Evolutionary conservation across 352 stramenopile genomes (phyloP).

Genomic region (Phytophthora tubulina): DNA sequence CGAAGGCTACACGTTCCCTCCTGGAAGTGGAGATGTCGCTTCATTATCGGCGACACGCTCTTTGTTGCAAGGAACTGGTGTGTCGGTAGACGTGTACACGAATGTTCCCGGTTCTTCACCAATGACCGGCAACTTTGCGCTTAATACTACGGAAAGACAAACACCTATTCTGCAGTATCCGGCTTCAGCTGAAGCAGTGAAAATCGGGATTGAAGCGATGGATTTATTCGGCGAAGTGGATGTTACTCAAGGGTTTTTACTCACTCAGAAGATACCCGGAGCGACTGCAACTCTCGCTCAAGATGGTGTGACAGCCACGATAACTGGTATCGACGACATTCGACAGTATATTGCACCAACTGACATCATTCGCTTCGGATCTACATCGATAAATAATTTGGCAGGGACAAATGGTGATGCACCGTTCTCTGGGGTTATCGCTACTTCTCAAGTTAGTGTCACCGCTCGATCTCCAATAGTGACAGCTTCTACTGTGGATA

Average conservation of each 20-base stretch:
- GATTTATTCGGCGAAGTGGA: slow-evolving; percentile 81
- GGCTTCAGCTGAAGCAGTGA: slow-evolving; percentile 64
- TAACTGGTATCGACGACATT: slow-evolving; percentile 68
- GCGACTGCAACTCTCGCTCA: slow-evolving; percentile 62
- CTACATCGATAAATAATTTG: slow-evolving; percentile 48
- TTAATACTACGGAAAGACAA: slow-evolving; percentile 49
- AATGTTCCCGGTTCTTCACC: slow-evolving; percentile 59
- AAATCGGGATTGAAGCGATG: slow-evolving; percentile 83
- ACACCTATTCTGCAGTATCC: slow-evolving; percentile 70
- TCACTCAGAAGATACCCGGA: slow-evolving; percentile 66
- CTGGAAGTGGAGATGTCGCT: slow-evolving; percentile 82
- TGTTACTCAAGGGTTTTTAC: slow-evolving; percentile 57
- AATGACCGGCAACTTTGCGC: slow-evolving; percentile 59
- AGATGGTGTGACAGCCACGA: slow-evolving; percentile 57
- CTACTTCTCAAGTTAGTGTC: slow-evolving; percentile 63
- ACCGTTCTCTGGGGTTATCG: slow-evolving; percentile 55
- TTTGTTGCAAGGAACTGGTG: slow-evolving; percentile 52
- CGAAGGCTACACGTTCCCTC: slow-evolving; percentile 74
- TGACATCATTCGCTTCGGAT: slow-evolving; percentile 75
- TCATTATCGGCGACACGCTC: slow-evolving; percentile 49
- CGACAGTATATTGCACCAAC: slow-evolving; percentile 68
- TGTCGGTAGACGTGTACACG: slow-evolving; percentile 65
- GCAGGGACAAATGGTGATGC: slow-evolving; percentile 73
- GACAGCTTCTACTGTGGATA: slow-evolving; percentile 21
- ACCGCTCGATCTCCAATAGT: slow-evolving; percentile 61